These are phyloP conservation scores for Fusarium sp. DNA, from an alignment of 2,329 filamentous ascomycete genomes.

Conservation along the genomic window DNA sequence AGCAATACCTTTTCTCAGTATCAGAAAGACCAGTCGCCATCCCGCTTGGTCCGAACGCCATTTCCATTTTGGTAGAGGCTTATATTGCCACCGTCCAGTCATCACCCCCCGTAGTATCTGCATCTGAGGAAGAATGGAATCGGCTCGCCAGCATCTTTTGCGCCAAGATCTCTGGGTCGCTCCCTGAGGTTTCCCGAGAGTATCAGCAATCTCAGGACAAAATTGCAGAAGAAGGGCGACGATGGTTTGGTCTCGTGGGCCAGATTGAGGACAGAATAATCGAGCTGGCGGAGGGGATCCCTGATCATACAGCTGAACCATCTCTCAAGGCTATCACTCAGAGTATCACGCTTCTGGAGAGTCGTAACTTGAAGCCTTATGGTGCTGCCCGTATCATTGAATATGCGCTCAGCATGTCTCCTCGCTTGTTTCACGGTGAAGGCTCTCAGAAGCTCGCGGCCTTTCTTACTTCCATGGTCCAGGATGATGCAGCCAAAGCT, in stretches of 20 bases:
- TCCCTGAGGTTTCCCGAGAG: constrained; percentile 83
- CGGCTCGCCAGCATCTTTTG: constrained; percentile 69
- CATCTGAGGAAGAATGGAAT: constrained; percentile 68
- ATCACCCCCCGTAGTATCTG: constrained; percentile 54
- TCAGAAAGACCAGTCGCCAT: constrained; percentile 51
- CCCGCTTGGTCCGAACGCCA: constrained; percentile 48
- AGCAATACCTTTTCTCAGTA: constrained; percentile 61
- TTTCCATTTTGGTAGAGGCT: constrained; percentile 56
- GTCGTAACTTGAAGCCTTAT: constrained; percentile 65
- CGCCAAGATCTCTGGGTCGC: constrained; percentile 73
- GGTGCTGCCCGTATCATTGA: constrained; percentile 61
- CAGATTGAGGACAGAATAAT: constrained; percentile 52
- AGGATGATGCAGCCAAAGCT: constrained; percentile 64
- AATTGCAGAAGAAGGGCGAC: constrained; percentile 71
- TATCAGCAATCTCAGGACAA: constrained; percentile 76
- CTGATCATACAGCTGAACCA: constrained; percentile 46
- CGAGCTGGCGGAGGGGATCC: constrained; percentile 23
- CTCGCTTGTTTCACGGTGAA: constrained; percentile 53
- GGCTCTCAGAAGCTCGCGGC: constrained; percentile 51
- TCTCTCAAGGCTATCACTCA: constrained; percentile 47
- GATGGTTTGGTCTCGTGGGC: constrained; percentile 70
- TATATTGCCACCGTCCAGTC: constrained; percentile 56
- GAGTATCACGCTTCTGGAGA: constrained; percentile 55
- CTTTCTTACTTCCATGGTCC: constrained; percentile 60
- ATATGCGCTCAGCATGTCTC: constrained; percentile 50